Percentiles rank a stretch among this genome's conserved stretches.
These are phyloP conservation scores for Nicotiana noctiflora DNA, from an alignment of 257 asterid species.

Conservation along the genomic window DNA sequence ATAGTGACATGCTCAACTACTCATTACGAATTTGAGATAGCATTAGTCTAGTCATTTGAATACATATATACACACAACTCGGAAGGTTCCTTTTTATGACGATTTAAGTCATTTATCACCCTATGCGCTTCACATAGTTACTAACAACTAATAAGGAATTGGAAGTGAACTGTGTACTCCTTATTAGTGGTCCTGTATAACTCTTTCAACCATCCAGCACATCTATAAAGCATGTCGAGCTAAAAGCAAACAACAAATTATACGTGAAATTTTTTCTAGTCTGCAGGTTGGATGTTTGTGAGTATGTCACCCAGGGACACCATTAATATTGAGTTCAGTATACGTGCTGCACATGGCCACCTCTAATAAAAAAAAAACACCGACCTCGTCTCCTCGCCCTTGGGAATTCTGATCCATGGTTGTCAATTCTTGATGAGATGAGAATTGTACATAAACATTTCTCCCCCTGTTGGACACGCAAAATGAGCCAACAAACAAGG, in stretches of 20 bases:
- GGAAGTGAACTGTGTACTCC: background rate
- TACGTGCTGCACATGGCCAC: background rate
- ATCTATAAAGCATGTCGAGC: background rate
- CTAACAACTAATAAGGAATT: background rate
- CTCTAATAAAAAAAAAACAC: slow-evolving; percentile 5
- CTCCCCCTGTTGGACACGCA: slow-evolving; percentile 59
- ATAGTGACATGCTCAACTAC: background rate
- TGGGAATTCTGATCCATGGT: slow-evolving; percentile 86
- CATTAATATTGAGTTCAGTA: background rate
- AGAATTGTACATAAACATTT: slow-evolving; percentile 90
- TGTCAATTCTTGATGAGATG: slow-evolving; percentile 96
- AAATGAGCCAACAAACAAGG: slow-evolving; percentile 5
- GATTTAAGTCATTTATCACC: background rate
- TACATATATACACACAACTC: background rate
- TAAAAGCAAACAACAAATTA: background rate
- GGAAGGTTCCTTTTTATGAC: background rate
- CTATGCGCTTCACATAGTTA: background rate
- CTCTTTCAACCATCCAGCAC: background rate
- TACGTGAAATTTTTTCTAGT: background rate
- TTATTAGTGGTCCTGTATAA: background rate
- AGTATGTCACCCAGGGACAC: background rate
- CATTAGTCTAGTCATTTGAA: background rate
- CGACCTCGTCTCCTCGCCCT: slow-evolving; percentile 93
- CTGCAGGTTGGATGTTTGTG: background rate
- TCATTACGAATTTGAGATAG: background rate